A percentile compares a stretch with the other conserved stretches of the same genome.
Conservation (phyloP, 73 alveolate genomes). For the Stentor coeruleus region DNA sequence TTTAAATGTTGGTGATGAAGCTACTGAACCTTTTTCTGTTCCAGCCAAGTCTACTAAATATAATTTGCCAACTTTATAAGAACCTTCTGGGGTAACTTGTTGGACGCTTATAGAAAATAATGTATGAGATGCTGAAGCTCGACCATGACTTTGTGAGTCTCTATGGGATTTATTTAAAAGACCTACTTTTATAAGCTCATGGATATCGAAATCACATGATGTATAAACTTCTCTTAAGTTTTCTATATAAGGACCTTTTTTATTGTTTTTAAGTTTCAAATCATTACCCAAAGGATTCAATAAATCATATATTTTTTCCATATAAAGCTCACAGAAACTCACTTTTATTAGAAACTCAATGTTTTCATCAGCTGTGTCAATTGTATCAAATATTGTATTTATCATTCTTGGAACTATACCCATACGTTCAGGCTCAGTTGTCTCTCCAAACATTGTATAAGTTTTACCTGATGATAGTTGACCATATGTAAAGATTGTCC, state of each 20-base stretch:
- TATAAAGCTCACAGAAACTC: constrained; percentile 86
- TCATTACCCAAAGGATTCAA: constrained; percentile 59
- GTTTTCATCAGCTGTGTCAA: constrained; percentile 56
- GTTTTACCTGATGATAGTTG: constrained; percentile 95
- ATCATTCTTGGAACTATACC: constrained; percentile 92
- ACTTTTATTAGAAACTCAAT: constrained; percentile 68
- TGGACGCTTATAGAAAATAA: constrained; percentile 51
- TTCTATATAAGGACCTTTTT: constrained; percentile 52
- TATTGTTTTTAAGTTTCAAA: constrained; percentile 57
- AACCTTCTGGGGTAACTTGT: background rate
- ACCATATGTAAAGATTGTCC: constrained; percentile 92
- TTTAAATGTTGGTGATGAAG: constrained; percentile 29
- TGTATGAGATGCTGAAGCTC: constrained; percentile 90
- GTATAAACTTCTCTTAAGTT: constrained; percentile 47
- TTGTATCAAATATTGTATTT: constrained; percentile 75
- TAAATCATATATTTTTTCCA: constrained; percentile 89
- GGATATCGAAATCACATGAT: constrained; percentile 56
- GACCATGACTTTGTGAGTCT: constrained; percentile 86
- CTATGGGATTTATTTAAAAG: constrained; percentile 84
- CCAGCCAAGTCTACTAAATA: constrained; percentile 94
- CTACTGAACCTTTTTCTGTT: constrained; percentile 73
- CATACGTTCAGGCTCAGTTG: constrained; percentile 72
- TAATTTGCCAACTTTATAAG: constrained; percentile 30
- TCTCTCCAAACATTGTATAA: constrained; percentile 91
- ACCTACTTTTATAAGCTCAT: constrained; percentile 77